Base-by-base conservation (phyloP, 2,329 filamentous ascomycete genomes). In the Septoria petroselini region DNA sequence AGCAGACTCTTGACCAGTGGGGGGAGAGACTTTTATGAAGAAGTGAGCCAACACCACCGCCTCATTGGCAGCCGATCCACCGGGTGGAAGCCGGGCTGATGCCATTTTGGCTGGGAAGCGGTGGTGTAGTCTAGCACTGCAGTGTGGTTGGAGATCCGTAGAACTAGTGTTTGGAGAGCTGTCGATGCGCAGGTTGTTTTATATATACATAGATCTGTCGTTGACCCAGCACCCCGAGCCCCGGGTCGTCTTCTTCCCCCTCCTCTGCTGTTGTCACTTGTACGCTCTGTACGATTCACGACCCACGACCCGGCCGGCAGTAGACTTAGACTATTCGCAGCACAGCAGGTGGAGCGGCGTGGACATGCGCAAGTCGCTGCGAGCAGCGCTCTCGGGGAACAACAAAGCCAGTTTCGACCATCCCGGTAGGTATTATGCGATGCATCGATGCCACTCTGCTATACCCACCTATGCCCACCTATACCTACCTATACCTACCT, bases 351-450 rank as follows among this genome's bases (percentile, higher is more conserved):
- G 30, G 30, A 33, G 17, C 31, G 19, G 33, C 17, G 33, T 25
- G 31, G 33, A 38, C 15, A 45, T 45, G 42, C 33, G 42, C 7
- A 45, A 45, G 31, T 35, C 31, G 6, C 42, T 45, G 14, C 42
- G 33, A 27, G 42, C 42, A 18, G 42, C 42, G 31, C 42, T 45
- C 19, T 37, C 42, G 9, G 33, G 31, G 7, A 45, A 37, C 42
- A 45, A 30, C 11, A 12, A n/a, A 9, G n/a, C 3, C 38, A 25
- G 14, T 27, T 40, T 45, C 41, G 34, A 45, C 21, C 41, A 50
- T 25, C 41, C 41, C 7, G 48, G 48, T 50, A 31, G n/a, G 41
- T 33, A 35, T 21, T 18, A 19, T 9, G 9, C 38, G n/a, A n/a
- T n/a, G n/a, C n/a, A n/a, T n/a, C n/a, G n/a, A n/a, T n/a, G n/a